A percentile compares a stretch with the other conserved stretches of the same genome.
Evolutionary conservation across 2,329 filamentous ascomycete species (phyloP).

Genomic region (Tympanopsis confertula): DNA sequence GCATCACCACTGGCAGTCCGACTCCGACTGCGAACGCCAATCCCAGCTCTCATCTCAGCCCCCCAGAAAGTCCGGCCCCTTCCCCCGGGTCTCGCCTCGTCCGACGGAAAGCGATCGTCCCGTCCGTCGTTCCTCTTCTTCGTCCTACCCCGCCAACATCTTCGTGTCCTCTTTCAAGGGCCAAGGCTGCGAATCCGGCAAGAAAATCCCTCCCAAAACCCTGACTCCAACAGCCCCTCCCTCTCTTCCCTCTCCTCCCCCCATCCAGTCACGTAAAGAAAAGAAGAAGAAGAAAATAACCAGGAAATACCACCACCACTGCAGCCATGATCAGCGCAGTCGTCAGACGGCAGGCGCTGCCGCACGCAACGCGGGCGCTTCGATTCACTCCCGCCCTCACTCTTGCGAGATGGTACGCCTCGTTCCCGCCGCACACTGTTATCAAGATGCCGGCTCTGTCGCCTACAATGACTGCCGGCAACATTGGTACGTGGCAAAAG

Average conservation of each 20-base stretch:
- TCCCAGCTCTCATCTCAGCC: too few species aligned
- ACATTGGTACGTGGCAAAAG: slow-evolving; percentile 97
- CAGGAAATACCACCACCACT: too few species aligned
- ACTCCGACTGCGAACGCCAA: too few species aligned
- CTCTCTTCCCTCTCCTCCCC: slow-evolving; percentile 28
- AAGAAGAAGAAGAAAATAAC: neutral
- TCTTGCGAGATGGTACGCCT: slow-evolving; percentile 56
- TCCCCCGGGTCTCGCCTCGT: too few species aligned
- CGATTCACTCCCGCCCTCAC: slow-evolving; percentile 32
- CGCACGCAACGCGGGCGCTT: slow-evolving; percentile 12
- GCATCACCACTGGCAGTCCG: slow-evolving; percentile 16
- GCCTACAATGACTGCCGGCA: slow-evolving; percentile 92
- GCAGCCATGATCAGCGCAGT: too few species aligned
- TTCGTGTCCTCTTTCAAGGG: too few species aligned
- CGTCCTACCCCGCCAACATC: too few species aligned
- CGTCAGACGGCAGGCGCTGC: neutral
- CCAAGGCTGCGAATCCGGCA: too few species aligned
- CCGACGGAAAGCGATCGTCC: too few species aligned
- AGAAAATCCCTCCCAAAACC: slow-evolving; percentile 15
- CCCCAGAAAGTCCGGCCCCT: too few species aligned
- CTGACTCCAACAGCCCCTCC: slow-evolving; percentile 10
- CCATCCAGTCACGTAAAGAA: slow-evolving; percentile 16
- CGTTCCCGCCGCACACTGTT: slow-evolving; percentile 84
- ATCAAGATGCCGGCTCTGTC: slow-evolving; percentile 97
- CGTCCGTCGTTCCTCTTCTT: too few species aligned